Base-by-base conservation (phyloP, 306 rosid genomes). In the Phaseolus lunatus region DNA sequence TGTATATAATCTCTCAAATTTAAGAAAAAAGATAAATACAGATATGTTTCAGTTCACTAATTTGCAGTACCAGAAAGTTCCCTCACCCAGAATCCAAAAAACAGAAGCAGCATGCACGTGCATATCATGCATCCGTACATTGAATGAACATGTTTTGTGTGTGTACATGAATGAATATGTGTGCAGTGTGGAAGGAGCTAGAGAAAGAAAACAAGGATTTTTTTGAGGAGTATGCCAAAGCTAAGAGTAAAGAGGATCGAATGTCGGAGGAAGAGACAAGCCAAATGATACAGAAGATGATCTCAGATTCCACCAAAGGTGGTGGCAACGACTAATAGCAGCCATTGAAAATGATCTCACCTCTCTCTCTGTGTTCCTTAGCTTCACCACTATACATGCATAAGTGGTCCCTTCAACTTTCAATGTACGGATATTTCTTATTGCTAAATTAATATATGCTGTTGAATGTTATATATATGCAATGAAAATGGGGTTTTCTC, bases 221-320 rank as follows among this genome's bases (percentile, higher is more conserved):
- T 84, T 95, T 95, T 75, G 89, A 90, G 84, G 90, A 87, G 0
- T 95, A 95, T 68, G 80, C 83, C 8, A 67, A 85, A 82, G 87
- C 89, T 7, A 89, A 80, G 61, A 78, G 85, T 53, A 92, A 87
- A 68, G 88, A 78, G 39, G 88, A 89, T 16, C 83, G 86, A 82
- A 89, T 90, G 92, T 86, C 92, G 1, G 97, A 88, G 61, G 92
- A 92, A 89, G 98, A 92, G 92, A 95, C 97, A 79, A 88, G 79
- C 67, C 86, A 71, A 70, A 84, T 90, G 92, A 85, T 95, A 80
- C 86, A 91, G 79, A 91, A 87, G 82, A 85, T 95, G 80, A 85
- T 90, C 39, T 84, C 97, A 18, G 79, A 78, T 72, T 88, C 95
- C 75, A 75, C 97, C 68, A 92, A 89, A 88, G 87, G 80, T 58